Base-by-base conservation (phyloP, 2,329 filamentous ascomycete species). In the Thermomyces lanuginosus region DNA sequence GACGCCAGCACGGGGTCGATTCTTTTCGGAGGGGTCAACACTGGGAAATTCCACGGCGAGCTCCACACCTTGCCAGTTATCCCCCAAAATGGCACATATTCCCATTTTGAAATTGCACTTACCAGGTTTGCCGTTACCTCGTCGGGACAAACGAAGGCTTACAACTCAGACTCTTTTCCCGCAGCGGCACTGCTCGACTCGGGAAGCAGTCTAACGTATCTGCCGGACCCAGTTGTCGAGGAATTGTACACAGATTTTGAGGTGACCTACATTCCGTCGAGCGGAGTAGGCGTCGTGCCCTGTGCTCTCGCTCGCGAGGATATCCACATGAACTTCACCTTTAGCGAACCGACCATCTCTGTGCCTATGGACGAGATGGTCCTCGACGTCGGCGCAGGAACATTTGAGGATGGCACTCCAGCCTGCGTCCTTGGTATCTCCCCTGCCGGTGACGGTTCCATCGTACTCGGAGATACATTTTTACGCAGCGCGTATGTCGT, bases 11-110 rank as follows among this genome's bases (percentile, higher is more conserved):
- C 60, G 0, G 78, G 78, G 28, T 72, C 58, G 33, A 72, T 84
- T 28, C 55, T 84, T 1, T 84, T 84, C 39, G 78, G 78, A 16
- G 78, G 79, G 16, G 65, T 84, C 31, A 75, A 84, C 49, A 67
- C 62, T 2, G 67, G 55, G 12, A 71, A 74, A 36, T 84, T 68
- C 45, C 44, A 53, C 2, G 77, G 75, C 11, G 45, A 60, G 3
- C 60, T 86, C 16, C 48, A 69, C 32, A 78, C 74, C 0, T 49
- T 86, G 2, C 78, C 79, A 2, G 58, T 86, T 28, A 66, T 78
- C 41, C 54, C 44, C 23, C 38, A 48, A 53, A 44, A 53, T 14
- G 63, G 64, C 21, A 42, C 49, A 11, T 75, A 62, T 42, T 56
- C 59, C 28, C 69, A 79, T 42, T 76, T 84, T 42, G 56, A 75